Evolutionary conservation across 148 eudicot genomes (phyloP).

Genomic region (Beta vulgaris): DNA sequence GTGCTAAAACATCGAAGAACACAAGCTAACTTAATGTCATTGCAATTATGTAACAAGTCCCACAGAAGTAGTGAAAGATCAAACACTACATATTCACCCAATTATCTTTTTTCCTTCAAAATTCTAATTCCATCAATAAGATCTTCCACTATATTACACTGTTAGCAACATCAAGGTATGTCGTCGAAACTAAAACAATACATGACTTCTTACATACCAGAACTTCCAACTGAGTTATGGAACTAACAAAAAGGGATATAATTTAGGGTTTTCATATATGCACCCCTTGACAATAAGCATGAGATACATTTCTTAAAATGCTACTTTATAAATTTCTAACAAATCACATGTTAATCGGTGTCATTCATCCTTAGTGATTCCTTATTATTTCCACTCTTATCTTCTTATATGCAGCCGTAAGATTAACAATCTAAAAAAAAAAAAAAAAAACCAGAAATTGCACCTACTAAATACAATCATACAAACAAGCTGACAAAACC

Average conservation of each 20-base stretch:
- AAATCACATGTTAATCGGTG: no score
- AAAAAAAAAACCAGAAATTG: background rate
- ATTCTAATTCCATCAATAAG: background rate
- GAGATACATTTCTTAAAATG: no score
- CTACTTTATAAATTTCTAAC: no score
- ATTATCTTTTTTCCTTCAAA: background rate
- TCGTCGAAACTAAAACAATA: background rate
- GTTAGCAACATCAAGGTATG: background rate
- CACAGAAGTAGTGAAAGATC: background rate
- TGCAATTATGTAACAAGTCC: background rate
- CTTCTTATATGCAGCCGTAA: background rate
- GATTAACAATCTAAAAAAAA: background rate
- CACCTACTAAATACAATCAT: background rate
- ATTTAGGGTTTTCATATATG: no score
- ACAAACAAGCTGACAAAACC: conserved; percentile 9
- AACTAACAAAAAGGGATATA: background rate
- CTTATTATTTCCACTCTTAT: no score
- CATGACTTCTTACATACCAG: background rate
- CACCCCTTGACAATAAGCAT: no score
- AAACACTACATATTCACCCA: background rate
- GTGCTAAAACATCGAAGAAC: background rate
- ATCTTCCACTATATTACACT: background rate
- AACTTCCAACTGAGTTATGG: background rate
- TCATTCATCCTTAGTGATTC: no score
- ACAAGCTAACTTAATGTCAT: background rate